Percentiles rank a stretch among this genome's conserved stretches.
Conservation (phyloP, 176 grass and related monocot species). For the Dendrocalamus sinicus region DNA sequence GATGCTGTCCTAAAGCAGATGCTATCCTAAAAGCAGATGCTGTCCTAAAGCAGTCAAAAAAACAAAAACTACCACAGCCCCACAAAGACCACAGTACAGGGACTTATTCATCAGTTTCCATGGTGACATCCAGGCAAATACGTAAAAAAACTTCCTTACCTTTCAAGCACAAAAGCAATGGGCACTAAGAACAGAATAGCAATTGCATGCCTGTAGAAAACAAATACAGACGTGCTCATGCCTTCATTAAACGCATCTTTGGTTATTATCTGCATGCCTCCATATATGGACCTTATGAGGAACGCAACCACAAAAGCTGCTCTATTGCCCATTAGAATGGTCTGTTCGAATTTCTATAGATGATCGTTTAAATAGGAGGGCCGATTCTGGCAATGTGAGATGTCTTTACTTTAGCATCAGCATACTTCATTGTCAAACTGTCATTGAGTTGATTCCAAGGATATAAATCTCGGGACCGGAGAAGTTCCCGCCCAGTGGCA, state of each 20-base stretch:
- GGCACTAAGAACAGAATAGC: slow-evolving; percentile 52
- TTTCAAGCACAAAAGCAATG: slow-evolving; percentile 51
- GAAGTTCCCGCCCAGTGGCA: too few relatives aligned
- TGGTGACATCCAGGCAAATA: background rate
- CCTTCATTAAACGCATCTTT: slow-evolving; percentile 45
- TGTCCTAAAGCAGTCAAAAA: too few relatives aligned
- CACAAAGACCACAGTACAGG: too few relatives aligned
- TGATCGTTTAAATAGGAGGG: background rate
- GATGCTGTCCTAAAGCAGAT: too few relatives aligned
- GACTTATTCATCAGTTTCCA: too few relatives aligned
- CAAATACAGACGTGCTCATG: slow-evolving; percentile 51
- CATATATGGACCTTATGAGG: slow-evolving; percentile 48
- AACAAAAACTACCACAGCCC: too few relatives aligned
- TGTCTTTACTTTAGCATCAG: background rate
- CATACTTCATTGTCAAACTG: background rate
- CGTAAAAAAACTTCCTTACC: slow-evolving; percentile 25
- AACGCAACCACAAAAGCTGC: slow-evolving; percentile 33
- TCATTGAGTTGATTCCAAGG: background rate
- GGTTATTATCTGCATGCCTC: slow-evolving; percentile 52
- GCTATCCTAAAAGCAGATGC: too few relatives aligned
- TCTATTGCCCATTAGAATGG: slow-evolving; percentile 36
- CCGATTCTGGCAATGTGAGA: background rate
- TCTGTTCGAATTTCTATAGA: background rate
- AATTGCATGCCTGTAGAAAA: slow-evolving; percentile 57
- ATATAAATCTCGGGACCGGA: too few relatives aligned